Conservation (phyloP, 257 asterid species). For the Nemophila menziesii region DNA sequence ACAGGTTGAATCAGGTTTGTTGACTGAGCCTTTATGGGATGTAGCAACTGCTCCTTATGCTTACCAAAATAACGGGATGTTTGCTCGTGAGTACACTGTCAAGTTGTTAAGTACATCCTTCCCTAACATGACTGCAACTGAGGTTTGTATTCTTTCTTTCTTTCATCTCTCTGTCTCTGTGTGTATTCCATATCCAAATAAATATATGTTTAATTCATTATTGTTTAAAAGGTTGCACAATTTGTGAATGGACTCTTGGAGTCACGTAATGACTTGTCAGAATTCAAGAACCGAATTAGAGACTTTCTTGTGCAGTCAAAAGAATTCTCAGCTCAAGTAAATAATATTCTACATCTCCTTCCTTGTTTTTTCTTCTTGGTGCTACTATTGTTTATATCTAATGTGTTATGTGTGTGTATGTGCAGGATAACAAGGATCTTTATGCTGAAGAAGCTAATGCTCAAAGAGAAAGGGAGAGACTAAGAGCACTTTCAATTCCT, state of each 20-base stretch:
- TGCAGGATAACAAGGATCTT: slow-evolving; percentile 91
- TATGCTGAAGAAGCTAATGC: slow-evolving; percentile 93
- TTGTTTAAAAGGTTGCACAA: slow-evolving; percentile 84
- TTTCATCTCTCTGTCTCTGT: slow-evolving; percentile 4
- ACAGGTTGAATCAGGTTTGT: slow-evolving; percentile 61
- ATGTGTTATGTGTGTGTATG: not conserved
- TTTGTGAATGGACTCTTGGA: slow-evolving; percentile 81
- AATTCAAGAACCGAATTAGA: slow-evolving; percentile 78
- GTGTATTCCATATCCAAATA: not conserved
- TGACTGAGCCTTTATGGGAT: slow-evolving; percentile 93
- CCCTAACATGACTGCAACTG: slow-evolving; percentile 87
- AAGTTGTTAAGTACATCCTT: slow-evolving; percentile 81
- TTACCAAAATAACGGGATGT: slow-evolving; percentile 61
- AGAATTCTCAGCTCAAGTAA: slow-evolving; percentile 96
- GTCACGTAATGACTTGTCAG: slow-evolving; percentile 47
- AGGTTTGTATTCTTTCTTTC: slow-evolving; percentile 36
- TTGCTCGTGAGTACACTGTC: slow-evolving; percentile 75
- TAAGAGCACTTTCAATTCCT: slow-evolving; percentile 77
- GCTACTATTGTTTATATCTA: not conserved
- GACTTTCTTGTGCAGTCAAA: slow-evolving; percentile 96
- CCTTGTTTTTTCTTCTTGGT: not conserved
- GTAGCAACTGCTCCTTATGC: slow-evolving; percentile 54
- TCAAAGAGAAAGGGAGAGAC: slow-evolving; percentile 73
- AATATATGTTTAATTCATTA: slow-evolving; percentile 4
- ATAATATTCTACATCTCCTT: not conserved